Evolutionary conservation across 2,329 filamentous ascomycete species (phyloP), one percentile per base, ranked within the genome.

Genomic region (Emergomyces pasteurianus): DNA sequence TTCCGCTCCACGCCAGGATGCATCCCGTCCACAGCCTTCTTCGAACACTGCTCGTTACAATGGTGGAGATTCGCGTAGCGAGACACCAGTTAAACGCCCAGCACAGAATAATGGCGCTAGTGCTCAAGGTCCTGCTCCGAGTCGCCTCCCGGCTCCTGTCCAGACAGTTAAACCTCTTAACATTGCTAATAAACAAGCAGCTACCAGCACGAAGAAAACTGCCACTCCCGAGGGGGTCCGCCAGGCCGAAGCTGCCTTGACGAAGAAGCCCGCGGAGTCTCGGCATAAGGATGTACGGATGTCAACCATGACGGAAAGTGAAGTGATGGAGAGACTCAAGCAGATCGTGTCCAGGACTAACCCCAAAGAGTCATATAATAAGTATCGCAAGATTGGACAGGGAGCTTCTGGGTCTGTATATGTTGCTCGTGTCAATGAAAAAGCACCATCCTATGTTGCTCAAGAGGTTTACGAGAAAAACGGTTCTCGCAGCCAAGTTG

Each of bases 351-450:
- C 92, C 64, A 95, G 95, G 74, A 91, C 96, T 63, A 92, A 95
- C 71, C 94, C 94, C 59, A 88, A 95, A 69, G 80, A 95, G 66
- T 96, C 92, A 28, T 99, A 99, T 79, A 92, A 92, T 70, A 99
- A 99, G 80, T 94, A 97, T 77, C 96, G 96, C 83, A 99, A 99
- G 82, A 97, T 99, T 74, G 94, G 94, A 23, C 94, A 99, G 74
- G 94, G 94, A 76, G 94, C 94, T 60, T 99, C 94, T 64, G 94
- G 94, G 61, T 97, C 92, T 26, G 94, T 99, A 55, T 99, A 99
- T 71, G 92, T 99, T 64, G 94, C 94, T 65, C 94, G 95, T 71
- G 89, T 99, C 64, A 94, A 94, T 74, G 89, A 96, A 71, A 86
- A 83, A 61, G 89, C 92, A 1, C 82, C 85, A n/a, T 95, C 91